Evolutionary conservation across 176 grass and related monocot genomes (phyloP).

Genomic region (Lolium multiflorum): DNA sequence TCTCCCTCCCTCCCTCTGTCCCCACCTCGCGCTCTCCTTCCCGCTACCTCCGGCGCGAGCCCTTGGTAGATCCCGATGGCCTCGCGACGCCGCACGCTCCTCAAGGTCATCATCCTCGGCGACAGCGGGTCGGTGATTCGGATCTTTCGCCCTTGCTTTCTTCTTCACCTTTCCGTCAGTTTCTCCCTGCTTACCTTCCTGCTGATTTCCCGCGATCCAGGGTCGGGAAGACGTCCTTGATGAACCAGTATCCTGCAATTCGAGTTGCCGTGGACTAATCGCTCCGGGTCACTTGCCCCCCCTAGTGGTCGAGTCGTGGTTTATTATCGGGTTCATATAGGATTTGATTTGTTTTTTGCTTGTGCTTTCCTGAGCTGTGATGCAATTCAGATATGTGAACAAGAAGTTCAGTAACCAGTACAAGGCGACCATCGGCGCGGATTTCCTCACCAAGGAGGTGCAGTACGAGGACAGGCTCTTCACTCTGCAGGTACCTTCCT

Average conservation of each 20-base stretch:
- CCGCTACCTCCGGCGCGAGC: background rate
- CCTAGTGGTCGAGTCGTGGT: background rate
- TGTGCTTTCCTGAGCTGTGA: conserved; percentile 35
- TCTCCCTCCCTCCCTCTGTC: conserved; percentile 14
- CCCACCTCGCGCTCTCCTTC: background rate
- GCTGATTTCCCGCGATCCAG: conserved; percentile 45
- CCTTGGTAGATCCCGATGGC: conserved; percentile 68
- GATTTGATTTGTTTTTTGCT: background rate
- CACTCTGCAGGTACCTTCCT: conserved; percentile 76
- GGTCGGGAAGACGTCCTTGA: conserved; percentile 87
- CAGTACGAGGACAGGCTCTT: conserved; percentile 80
- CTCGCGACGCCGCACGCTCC: conserved; percentile 77
- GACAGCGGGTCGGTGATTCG: conserved; percentile 87
- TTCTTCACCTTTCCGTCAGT: conserved; percentile 8
- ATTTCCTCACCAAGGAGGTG: conserved; percentile 92
- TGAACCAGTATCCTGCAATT: conserved; percentile 90
- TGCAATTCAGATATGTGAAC: conserved; percentile 79
- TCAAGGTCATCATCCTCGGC: conserved; percentile 99
- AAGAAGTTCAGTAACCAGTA: conserved; percentile 92
- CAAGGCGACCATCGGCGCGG: conserved; percentile 86
- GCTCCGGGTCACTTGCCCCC: background rate
- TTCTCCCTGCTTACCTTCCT: conserved; percentile 1
- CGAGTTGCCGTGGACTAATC: background rate
- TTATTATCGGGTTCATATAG: background rate
- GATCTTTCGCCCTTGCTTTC: conserved; percentile 50